Base-by-base conservation (phyloP, 2,329 filamentous ascomycete genomes). In the Byssothecium circinans region DNA sequence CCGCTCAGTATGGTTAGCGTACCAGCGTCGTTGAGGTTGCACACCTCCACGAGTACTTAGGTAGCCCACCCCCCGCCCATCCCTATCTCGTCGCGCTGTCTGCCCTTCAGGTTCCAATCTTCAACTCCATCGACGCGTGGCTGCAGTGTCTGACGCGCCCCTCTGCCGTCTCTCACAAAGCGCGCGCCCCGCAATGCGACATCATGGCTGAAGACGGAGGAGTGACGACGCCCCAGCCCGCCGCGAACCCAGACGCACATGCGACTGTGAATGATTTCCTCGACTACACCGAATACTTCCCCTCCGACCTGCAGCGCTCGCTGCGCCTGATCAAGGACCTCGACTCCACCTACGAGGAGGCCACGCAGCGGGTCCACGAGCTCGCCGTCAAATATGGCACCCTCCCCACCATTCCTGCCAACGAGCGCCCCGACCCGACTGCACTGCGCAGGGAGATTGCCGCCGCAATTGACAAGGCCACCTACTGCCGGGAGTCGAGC, bases 261-360 rank as follows among this genome's bases (percentile, higher is more conserved):
- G 81, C 82, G 27, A 85, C 83, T 20, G 80, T 86, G 37, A 84
- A 82, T 54, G 83, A 86, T 67, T 86, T 83, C 67, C 80, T 85
- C 49, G 82, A 85, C 67, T 86, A 86, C 70, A 86, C 83, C 53
- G 83, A 86, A 70, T 85, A 84, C 74, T 83, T 85, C 47, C 83
- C 83, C 27, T 81, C 83, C 8, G 83, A 86, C 64, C 74, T 86
- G 19, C 76, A 80, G 49, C 82, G 83, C 59, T 85, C 83, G 53
- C 71, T 86, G 44, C 82, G 79, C 42, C 74, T 86, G 47, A 84
- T 86, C 59, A 75, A 77, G 53, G 72, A 78, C 51, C 75, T 79
- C 53, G 75, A 79, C 51, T 58, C 64, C 29, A 69, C 68, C 42
- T 77, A 76, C 49, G 61, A 70, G 50, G 63, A 70, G 12, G 71